Evolutionary conservation across 345 rosid genomes (phyloP).

Genomic region (Brassica napus): Da-Ae NC_063437.1:1365001-1365500

Average conservation of each 20-base stretch:
- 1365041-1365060: background rate
- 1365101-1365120: too few relatives aligned
- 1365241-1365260: conserved; percentile 94
- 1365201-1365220: conserved; percentile 76
- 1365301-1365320: conserved; percentile 88
- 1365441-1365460: background rate
- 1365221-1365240: conserved; percentile 98
- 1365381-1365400: background rate
- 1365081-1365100: too few relatives aligned
- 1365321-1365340: conserved; percentile 83
- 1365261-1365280: conserved; percentile 93
- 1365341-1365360: conserved; percentile 95
- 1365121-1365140: too few relatives aligned
- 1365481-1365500: background rate
- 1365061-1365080: too few relatives aligned
- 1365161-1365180: conserved; percentile 7
- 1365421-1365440: conserved; percentile 2
- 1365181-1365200: background rate
- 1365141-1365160: too few relatives aligned
- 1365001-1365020: conserved; percentile 85
- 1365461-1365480: background rate
- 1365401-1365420: background rate
- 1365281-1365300: conserved; percentile 89
- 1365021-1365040: conserved; percentile 50
- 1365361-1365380: conserved; percentile 46